Evolutionary conservation across 805 yeast species (phyloP), one percentile per base, ranked within the genome.

Genomic region (Candida ponderosae): DNA sequence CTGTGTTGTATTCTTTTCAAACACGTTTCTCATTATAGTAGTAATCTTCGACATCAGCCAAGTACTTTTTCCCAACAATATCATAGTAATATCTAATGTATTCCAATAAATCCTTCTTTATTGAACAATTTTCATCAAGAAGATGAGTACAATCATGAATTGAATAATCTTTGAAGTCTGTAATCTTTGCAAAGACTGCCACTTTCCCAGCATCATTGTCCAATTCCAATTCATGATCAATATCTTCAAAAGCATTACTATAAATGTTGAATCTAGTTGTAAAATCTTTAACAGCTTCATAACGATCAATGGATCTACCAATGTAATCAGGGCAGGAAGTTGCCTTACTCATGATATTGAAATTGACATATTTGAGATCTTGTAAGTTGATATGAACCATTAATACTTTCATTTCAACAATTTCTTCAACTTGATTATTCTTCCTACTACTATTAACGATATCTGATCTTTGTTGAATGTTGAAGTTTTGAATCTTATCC

Each of bases 211-310:
- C 54, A 29, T 44, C 54, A 8, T 59, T 16, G 44, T 46, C 37
- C 20, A 59, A 49, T 16, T 33, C 30, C 17, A 51, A 19, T 45
- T 66, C 72, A 14, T 56, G 52, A 8, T 48, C 29, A 2, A 66
- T 62, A 27, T 50, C 56, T 42, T 66, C 65, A 42, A 65, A 65
- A 1, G 59, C 65, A 32, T 51, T 46, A 35, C 59, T 62, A 54
- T 81, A 81, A 44, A 70, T 68, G 31, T 64, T 57, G 10, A 79
- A 62, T 44, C 89, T 65, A 36, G 64, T 63, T 31, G 77, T 64
- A 49, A 81, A 81, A 59, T 81, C 88, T 4, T 58, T 45, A 15
- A 79, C 68, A 4, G 87, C 77, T 6, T 51, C 51, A 26, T 66
- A 66, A 45, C 75, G 72, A 32, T 74, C 71, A 20, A 51, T 46